Evolutionary conservation across 805 yeast species (phyloP), one percentile per base, ranked within the genome.

Genomic region (Jamesozyma piceae): DNA sequence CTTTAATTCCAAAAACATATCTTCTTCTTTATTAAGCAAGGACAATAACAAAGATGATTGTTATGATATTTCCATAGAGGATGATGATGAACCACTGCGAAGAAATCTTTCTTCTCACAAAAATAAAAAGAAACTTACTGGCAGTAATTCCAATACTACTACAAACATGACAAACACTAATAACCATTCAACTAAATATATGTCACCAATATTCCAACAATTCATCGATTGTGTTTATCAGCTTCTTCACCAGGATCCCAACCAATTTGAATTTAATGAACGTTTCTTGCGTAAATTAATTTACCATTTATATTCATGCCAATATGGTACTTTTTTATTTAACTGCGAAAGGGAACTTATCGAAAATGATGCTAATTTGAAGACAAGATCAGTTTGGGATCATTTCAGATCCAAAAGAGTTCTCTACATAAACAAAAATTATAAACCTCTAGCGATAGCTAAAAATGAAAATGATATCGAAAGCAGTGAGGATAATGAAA

Each of bases 151-250:
- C 6, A 24, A 35, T 6, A 24, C n/a, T 11, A 6, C 26, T 17
- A 26, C 28, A 11, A 29, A 40, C 9, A 20, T 6, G 9, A 19
- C 4, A 3, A 10, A 21, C 6, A 6, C 21, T 5, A 14, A 35
- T 24, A 35, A 35, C 11, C 21, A 35, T 19, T 35, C 41, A 21
- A 31, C 73, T 39, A 79, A 80, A 48, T 73, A 77, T 42, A 77
- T 80, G n/a, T 83, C 95, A 11, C 98, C 98, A 0, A 77, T 89
- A 1, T 90, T 92, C 64, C 97, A 88, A 53, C 98, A 92, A 57
- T 92, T 89, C 63, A 63, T 92, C 37, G 98, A 92, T 55, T 80
- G 92, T 49, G 82, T 87, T 1, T 88, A 81, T 59, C 98, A 92
- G 57, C 57, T 90, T 17, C 60, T 74, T 40, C 62, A 77, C 6